Conservation (phyloP, 2,329 filamentous ascomycete species). For the Dactylellina parvicollis region DNA sequence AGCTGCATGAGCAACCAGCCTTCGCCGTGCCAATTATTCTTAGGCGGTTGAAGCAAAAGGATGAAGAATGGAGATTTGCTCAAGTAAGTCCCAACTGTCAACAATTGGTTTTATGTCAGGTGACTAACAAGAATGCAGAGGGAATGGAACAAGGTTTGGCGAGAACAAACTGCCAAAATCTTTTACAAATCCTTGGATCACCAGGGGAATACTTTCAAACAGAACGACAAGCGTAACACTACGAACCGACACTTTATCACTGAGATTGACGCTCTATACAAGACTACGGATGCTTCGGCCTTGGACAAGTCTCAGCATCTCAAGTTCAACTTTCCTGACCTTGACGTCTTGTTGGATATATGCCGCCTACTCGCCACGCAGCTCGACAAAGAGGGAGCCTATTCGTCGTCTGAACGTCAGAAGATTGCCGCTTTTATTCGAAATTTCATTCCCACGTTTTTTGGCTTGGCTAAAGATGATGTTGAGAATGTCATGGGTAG, state of each 20-base stretch:
- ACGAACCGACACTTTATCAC: conserved; percentile 89
- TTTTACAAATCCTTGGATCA: conserved; percentile 97
- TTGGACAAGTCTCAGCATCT: conserved; percentile 70
- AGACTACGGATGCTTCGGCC: conserved; percentile 71
- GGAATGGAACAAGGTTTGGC: conserved; percentile 99
- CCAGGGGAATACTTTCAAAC: conserved; percentile 89
- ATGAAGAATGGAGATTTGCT: conserved; percentile 96
- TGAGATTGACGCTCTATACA: conserved; percentile 75
- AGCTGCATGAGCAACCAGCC: conserved; percentile 85
- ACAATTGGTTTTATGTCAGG: background rate
- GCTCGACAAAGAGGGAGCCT: conserved; percentile 66
- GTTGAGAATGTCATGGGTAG: conserved; percentile 74
- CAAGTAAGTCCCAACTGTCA: conserved; percentile 64
- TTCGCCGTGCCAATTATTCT: conserved; percentile 89
- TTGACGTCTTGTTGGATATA: conserved; percentile 62
- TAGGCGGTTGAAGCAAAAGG: conserved; percentile 89
- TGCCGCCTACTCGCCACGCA: conserved; percentile 65
- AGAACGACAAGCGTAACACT: conserved; percentile 88
- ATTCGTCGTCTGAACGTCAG: conserved; percentile 73
- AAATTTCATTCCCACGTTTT: conserved; percentile 79
- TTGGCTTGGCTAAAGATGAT: conserved; percentile 76
- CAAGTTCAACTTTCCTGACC: conserved; percentile 70
- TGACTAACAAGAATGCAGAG: conserved; percentile 66
- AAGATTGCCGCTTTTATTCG: conserved; percentile 80
- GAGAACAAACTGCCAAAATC: conserved; percentile 90